Conservation (phyloP, 305 asterid species). For the Fraxinus velutina region DNA sequence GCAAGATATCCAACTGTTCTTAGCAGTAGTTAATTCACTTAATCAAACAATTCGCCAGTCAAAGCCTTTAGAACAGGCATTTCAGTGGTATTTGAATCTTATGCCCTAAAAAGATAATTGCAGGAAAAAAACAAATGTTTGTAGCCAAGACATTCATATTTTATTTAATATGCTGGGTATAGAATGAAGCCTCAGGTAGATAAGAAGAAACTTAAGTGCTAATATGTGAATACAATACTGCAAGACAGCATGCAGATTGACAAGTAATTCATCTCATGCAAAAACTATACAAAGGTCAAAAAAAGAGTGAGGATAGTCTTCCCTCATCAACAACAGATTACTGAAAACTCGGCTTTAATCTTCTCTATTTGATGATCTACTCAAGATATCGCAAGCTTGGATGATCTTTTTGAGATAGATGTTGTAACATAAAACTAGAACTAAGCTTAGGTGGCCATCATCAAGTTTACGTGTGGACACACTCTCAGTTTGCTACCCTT, state of each 20-base stretch:
- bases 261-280: not conserved
- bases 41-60: not conserved
- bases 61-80: not conserved
- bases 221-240: not conserved
- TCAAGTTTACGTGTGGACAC: not conserved
- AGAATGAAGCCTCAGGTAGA: not conserved
- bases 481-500: not conserved
- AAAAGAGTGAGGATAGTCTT: not conserved
- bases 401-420: not conserved
- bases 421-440: not conserved
- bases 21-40: not conserved
- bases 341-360: not conserved
- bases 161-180: not conserved
- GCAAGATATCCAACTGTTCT: not conserved
- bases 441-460: not conserved
- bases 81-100: not conserved
- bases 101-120: not conserved
- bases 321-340: not conserved
- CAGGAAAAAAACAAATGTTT: not conserved
- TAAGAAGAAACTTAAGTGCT: not conserved
- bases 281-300: not conserved
- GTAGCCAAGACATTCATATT: not conserved
- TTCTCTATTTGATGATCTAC: not conserved
- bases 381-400: not conserved
- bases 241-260: not conserved